Conservation (phyloP, 768 basidiomycete species). For the Xerocomellus dryophilus region DNA sequence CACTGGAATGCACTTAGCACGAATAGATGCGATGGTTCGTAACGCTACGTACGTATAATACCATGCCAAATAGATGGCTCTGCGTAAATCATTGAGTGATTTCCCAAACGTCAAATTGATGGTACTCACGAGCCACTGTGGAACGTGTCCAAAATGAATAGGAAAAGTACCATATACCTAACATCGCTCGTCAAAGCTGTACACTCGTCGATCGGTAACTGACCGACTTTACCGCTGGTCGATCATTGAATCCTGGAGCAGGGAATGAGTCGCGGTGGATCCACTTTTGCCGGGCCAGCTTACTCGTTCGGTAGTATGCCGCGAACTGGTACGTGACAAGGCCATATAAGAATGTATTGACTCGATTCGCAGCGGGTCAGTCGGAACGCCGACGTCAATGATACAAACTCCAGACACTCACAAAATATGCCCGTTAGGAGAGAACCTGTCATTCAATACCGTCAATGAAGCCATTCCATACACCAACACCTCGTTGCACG, state of each 20-base stretch:
- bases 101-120: no score
- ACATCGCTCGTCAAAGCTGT: not conserved
- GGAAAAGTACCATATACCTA: slow-evolving; percentile 19
- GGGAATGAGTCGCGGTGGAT: not conserved
- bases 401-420: slow-evolving; percentile 1
- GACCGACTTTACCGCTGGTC: slow-evolving; percentile 1
- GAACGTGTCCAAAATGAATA: slow-evolving; percentile 20
- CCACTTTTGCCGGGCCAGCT: not conserved
- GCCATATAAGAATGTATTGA: slow-evolving; percentile 37
- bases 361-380: slow-evolving; percentile 4
- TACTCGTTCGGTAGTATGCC: slow-evolving; percentile 30
- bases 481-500: not conserved
- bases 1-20: not conserved
- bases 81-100: not conserved
- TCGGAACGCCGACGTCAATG: not conserved
- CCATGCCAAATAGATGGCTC: slow-evolving; percentile 23
- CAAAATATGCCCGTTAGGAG: slow-evolving; percentile 21
- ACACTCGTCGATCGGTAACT: not conserved
- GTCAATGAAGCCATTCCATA: not conserved
- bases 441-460: slow-evolving; percentile 8
- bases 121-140: slow-evolving; percentile 18
- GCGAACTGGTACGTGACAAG: slow-evolving; percentile 44
- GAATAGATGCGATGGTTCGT: no score
- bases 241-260: slow-evolving; percentile 18
- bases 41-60: slow-evolving; percentile 9